These are phyloP conservation scores for Penicillium sp. DNA, from an alignment of 2,329 filamentous ascomycete genomes.

Conservation along the genomic window DNA sequence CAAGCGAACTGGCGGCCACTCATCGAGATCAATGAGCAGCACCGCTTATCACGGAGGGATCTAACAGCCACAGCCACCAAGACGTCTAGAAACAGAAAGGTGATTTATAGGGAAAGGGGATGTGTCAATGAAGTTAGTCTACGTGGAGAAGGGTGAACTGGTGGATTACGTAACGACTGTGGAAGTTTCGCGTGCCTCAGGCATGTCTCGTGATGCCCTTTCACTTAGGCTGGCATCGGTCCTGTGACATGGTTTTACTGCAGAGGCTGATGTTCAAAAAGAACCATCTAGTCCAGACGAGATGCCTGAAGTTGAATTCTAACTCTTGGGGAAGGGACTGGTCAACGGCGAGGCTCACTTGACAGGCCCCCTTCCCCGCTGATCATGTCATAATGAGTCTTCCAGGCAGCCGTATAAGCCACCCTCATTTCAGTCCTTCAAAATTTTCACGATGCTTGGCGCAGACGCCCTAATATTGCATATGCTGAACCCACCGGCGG, in stretches of 20 bases:
- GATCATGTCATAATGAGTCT: slow-evolving; percentile 6
- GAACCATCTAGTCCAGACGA: neutral
- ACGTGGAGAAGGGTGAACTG: slow-evolving; percentile 22
- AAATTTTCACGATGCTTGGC: neutral
- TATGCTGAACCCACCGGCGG: neutral
- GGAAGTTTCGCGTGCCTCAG: slow-evolving; percentile 17
- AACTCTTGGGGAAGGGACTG: neutral
- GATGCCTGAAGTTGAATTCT: neutral
- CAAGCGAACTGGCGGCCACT: slow-evolving; percentile 27
- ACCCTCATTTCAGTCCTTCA: neutral
- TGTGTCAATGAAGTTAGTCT: slow-evolving; percentile 10
- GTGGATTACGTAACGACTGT: slow-evolving; percentile 20
- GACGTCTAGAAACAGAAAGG: slow-evolving; percentile 3
- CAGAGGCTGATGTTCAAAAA: neutral
- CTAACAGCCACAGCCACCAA: slow-evolving; percentile 10
- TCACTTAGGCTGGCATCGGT: neutral
- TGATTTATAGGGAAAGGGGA: slow-evolving; percentile 5
- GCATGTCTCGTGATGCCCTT: neutral
- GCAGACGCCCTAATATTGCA: neutral
- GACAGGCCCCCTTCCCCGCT: neutral
- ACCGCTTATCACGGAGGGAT: slow-evolving; percentile 14
- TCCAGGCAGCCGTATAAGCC: neutral
- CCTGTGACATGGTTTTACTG: neutral
- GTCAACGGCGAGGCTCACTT: neutral
- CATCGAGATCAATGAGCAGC: slow-evolving; percentile 33